Conservation (phyloP, 257 asterid species). For the Ballota nigra region DNA sequence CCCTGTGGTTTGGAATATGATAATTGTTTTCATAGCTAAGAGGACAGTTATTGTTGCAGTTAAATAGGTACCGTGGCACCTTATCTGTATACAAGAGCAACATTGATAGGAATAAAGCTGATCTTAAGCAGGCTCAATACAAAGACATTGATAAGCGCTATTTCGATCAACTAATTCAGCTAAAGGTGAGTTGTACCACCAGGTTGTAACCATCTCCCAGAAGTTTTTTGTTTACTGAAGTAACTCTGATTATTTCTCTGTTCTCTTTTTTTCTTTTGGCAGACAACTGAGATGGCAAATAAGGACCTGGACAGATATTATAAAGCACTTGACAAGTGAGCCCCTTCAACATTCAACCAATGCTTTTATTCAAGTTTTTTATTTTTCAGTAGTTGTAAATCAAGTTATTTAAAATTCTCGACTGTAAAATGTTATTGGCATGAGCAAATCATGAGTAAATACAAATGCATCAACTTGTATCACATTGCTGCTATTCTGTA, state of each 20-base stretch:
- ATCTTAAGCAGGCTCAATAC: constrained; percentile 91
- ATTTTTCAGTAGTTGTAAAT: neutral
- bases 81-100: constrained; percentile 82
- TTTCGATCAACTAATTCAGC: constrained; percentile 93
- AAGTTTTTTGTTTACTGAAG: neutral
- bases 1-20: constrained; percentile 5
- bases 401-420: neutral
- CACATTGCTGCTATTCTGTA: neutral
- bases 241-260: constrained; percentile 8
- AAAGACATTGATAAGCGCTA: constrained; percentile 95
- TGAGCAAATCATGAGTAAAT: neutral
- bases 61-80: constrained; percentile 72
- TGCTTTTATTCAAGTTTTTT: neutral
- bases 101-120: constrained; percentile 65
- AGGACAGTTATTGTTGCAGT: constrained; percentile 46
- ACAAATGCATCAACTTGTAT: neutral
- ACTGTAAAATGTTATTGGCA: neutral
- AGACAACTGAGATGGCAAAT: constrained; percentile 99
- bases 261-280: constrained; percentile 27
- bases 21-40: constrained; percentile 16
- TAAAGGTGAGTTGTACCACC: constrained; percentile 57
- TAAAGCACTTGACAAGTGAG: constrained; percentile 96
- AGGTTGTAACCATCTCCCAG: constrained; percentile 5
- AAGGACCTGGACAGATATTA: constrained; percentile 97
- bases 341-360: constrained; percentile 21